These are phyloP conservation scores for Elaeagnus macrophylla DNA, from an alignment of 306 rosid species.

Conservation along the genomic window DNA sequence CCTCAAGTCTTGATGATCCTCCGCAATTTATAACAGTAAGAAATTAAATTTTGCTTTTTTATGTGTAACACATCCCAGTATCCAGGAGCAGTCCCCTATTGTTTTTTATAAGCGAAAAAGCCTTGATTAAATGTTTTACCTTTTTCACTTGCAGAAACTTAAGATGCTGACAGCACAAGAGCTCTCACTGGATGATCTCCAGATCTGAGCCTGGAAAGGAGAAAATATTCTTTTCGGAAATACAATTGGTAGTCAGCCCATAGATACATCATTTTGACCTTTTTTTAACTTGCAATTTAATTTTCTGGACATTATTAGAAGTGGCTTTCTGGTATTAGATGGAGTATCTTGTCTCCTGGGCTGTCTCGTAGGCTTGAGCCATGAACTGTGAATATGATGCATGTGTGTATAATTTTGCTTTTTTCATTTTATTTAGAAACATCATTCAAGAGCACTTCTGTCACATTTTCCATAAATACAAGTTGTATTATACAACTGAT, in stretches of 20 bases:
- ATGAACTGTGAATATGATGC: not conserved
- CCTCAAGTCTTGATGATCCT: slow-evolving; percentile 89
- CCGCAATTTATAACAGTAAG: slow-evolving; percentile 73
- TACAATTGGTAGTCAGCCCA: slow-evolving; percentile 22
- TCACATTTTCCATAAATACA: too few relatives aligned
- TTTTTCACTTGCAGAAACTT: slow-evolving; percentile 53
- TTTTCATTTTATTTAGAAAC: not conserved
- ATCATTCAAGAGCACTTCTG: too few relatives aligned
- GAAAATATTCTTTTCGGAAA: slow-evolving; percentile 4
- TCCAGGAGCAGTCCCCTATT: not conserved
- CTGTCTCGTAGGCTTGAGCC: slow-evolving; percentile 16
- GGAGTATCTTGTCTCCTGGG: slow-evolving; percentile 7
- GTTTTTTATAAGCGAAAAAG: not conserved
- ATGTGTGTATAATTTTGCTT: slow-evolving; percentile 12
- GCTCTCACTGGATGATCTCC: slow-evolving; percentile 75
- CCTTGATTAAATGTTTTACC: not conserved
- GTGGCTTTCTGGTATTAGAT: slow-evolving; percentile 3
- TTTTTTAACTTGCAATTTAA: not conserved
- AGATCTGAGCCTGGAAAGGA: slow-evolving; percentile 40
- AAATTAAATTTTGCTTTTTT: not conserved
- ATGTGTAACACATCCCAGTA: not conserved
- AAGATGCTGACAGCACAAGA: slow-evolving; percentile 59
- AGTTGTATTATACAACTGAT: too few relatives aligned
- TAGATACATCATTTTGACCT: slow-evolving; percentile 12
- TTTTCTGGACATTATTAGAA: not conserved